phyloP scores from a whole-genome alignment of 805 yeast genomes.

The Candida sithepensis region DNA sequence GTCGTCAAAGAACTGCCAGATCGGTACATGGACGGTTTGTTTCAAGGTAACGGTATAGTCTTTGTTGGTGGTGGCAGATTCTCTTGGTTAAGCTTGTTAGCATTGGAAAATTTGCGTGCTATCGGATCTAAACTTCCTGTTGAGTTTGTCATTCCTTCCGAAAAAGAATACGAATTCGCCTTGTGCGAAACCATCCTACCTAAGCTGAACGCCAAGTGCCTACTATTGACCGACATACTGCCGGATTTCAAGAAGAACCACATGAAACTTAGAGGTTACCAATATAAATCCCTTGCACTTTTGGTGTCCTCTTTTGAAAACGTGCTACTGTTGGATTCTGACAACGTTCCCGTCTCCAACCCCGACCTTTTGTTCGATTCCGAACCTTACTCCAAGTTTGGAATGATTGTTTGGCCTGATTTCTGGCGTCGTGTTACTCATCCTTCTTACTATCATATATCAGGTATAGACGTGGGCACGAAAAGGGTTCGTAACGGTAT shows the following conservation, averaged over 20 bases:
- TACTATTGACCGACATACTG: conserved; percentile 46
- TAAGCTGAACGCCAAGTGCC: conserved; percentile 54
- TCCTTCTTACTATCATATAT: conserved; percentile 44
- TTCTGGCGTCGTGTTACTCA: conserved; percentile 57
- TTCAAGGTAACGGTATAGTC: conserved; percentile 57
- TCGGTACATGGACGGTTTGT: conserved; percentile 36
- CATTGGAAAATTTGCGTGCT: conserved; percentile 45
- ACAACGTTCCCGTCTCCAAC: conserved; percentile 46
- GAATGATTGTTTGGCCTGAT: conserved; percentile 59
- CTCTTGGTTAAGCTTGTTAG: conserved; percentile 57
- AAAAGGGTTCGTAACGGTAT: conserved; percentile 29
- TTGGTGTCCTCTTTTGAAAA: conserved; percentile 51
- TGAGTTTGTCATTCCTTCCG: conserved; percentile 46
- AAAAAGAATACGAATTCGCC: conserved; percentile 41
- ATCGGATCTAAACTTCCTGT: conserved; percentile 47
- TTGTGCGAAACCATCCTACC: conserved; percentile 42
- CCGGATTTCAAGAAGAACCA: conserved; percentile 33
- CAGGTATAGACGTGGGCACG: conserved; percentile 33
- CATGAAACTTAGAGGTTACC: conserved; percentile 41
- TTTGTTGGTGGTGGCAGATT: conserved; percentile 75
- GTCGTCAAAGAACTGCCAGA: conserved; percentile 40
- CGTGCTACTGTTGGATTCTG: conserved; percentile 49
- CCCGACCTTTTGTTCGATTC: conserved; percentile 50
- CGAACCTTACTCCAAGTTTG: conserved; percentile 51
- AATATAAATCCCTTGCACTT: conserved; percentile 46